Base-by-base conservation (phyloP, 495 filamentous ascomycete genomes). In the Neurospora sp. region DNA sequence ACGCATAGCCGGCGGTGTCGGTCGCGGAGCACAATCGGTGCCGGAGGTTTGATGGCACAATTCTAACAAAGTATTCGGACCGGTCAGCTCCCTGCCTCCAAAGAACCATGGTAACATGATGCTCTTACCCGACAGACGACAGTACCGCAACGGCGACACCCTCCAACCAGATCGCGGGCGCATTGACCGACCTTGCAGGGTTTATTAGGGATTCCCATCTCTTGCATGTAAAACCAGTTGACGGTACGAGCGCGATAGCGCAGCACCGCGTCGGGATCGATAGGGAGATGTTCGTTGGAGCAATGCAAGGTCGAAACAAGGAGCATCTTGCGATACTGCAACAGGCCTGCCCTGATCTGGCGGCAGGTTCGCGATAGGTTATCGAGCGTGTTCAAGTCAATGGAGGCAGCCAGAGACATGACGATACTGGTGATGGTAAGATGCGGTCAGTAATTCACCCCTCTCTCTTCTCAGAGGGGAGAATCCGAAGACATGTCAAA, bases 351-450 rank as follows among this genome's bases (percentile, higher is more conserved):
- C 74, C 90, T 91, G 73, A 95, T 88, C 76, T 93, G 92, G 38
- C 91, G 91, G 80, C 94, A 96, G 59, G 92, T 93, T 42, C 86
- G 85, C 72, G 94, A 92, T 20, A 97, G 87, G 70, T 88, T 88
- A 80, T 97, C 89, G 73, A 97, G 88, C 18, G 92, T 91, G 80
- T 94, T 97, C 18, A 96, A 87, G 79, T 97, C 94, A 74, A 97
- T 86, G 75, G 86, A 84, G 38, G 88, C 87, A 38, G 91, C 90
- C 71, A 97, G 88, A 73, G 90, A 87, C 74, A 88, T 89, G 80
- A 92, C 87, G 75, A 97, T 90, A 73, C 94, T 96, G 83, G 69
- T 59, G 40, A 53, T 39, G 4, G 27, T 37, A 65, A 69, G 70
- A 41, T 59, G 11, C 69, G 69, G 76, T 77, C 75, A 80, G 78